These are phyloP conservation scores for Peniophora sp. DNA, from an alignment of 1,284 basidiomycete species.

Conservation along the genomic window DNA sequence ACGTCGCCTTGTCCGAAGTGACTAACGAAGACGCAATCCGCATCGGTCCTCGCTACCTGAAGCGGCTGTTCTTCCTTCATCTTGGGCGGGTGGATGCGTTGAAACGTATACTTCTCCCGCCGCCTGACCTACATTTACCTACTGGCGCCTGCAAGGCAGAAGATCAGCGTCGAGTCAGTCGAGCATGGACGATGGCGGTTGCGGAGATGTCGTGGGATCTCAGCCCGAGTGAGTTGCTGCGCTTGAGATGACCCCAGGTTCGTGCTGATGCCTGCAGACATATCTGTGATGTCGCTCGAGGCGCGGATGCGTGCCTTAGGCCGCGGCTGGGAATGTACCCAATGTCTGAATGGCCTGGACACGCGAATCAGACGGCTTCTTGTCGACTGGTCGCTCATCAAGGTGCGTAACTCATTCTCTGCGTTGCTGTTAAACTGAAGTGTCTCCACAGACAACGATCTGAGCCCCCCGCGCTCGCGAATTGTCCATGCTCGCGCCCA, in stretches of 20 bases:
- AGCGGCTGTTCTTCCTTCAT: slow-evolving; percentile 11
- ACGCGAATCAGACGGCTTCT: neutral
- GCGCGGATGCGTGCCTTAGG: slow-evolving; percentile 49
- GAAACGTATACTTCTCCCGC: neutral
- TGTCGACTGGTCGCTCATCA: neutral
- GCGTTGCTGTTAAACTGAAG: neutral
- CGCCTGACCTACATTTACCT: neutral
- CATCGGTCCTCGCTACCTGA: slow-evolving; percentile 19
- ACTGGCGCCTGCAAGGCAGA: neutral
- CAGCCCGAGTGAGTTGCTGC: neutral
- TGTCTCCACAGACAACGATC: neutral
- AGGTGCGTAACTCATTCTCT: neutral
- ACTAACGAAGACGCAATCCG: slow-evolving; percentile 14
- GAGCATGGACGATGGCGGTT: neutral
- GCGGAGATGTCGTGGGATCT: slow-evolving; percentile 1
- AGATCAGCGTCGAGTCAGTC: neutral
- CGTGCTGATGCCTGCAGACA: slow-evolving; percentile 26
- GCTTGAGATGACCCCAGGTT: neutral
- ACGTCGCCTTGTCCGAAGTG: slow-evolving; percentile 12
- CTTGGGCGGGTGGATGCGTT: neutral
- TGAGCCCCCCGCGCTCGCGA: no score
- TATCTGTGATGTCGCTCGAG: slow-evolving; percentile 53
- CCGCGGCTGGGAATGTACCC: slow-evolving; percentile 45
- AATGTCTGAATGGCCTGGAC: neutral
- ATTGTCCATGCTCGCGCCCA: no score